Evolutionary conservation across 495 filamentous ascomycete species (phyloP).

Genomic region (Penicillium paxilli): DNA sequence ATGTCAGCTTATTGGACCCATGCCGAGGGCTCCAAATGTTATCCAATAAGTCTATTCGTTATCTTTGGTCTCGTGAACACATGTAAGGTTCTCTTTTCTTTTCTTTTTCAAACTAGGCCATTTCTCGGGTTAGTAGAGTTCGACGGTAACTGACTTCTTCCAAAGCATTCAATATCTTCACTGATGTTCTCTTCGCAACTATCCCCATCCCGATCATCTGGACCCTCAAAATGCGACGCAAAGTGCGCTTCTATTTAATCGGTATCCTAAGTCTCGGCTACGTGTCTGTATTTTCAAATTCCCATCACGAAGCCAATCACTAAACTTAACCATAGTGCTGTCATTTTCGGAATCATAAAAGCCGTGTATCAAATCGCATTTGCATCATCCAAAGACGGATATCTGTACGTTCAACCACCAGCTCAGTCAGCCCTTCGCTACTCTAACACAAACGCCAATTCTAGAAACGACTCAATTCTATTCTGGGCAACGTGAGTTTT

Average conservation of each 20-base stretch:
- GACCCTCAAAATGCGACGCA: slow-evolving; percentile 41
- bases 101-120: background rate
- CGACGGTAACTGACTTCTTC: background rate
- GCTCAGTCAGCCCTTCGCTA: background rate
- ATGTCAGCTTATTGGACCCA: slow-evolving; percentile 1
- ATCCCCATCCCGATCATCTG: slow-evolving; percentile 37
- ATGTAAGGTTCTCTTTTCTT: background rate
- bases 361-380: background rate
- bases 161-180: slow-evolving; percentile 33
- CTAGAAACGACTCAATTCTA: background rate
- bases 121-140: no score
- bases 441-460: background rate
- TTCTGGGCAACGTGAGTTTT: background rate
- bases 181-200: slow-evolving; percentile 36
- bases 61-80: background rate
- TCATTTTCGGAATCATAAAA: background rate
- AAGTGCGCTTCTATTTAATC: slow-evolving; percentile 40
- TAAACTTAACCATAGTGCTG: background rate
- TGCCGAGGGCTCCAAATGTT: background rate
- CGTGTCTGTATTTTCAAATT: slow-evolving; percentile 20
- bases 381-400: background rate
- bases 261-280: slow-evolving; percentile 45
- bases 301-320: no score
- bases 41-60: background rate
- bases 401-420: background rate